phyloP scores from a whole-genome alignment of 768 basidiomycete genomes.

The Podaxis rugospora region DNA sequence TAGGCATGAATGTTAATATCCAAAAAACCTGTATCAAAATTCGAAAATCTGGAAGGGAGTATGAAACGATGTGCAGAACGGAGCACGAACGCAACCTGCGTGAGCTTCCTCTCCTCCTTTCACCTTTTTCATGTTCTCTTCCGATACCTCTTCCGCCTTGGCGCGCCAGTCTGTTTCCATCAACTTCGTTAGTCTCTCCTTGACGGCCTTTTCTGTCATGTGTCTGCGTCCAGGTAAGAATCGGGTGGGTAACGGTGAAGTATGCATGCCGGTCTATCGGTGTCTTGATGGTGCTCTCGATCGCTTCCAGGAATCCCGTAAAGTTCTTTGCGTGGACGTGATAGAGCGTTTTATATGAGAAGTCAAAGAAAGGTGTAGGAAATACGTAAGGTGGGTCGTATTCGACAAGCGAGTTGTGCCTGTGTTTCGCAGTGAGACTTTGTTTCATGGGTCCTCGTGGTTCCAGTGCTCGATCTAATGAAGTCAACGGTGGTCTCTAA shows the following conservation, averaged over 20 bases:
- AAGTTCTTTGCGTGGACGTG: conserved; percentile 24
- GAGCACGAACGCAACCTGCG: not conserved
- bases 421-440: conserved; percentile 25
- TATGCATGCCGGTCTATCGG: conserved; percentile 24
- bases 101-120: conserved; percentile 14
- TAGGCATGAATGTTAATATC: not conserved
- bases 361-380: not conserved
- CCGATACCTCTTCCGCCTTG: conserved; percentile 19
- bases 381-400: conserved; percentile 25
- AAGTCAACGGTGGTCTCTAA: not conserved
- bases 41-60: conserved; percentile 6
- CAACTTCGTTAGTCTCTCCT: conserved; percentile 19
- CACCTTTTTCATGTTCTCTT: conserved; percentile 13
- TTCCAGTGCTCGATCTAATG: conserved; percentile 22
- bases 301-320: conserved; percentile 24
- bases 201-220: conserved; percentile 25
- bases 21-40: not conserved
- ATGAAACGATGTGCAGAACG: not conserved
- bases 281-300: conserved; percentile 20
- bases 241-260: not conserved
- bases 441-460: conserved; percentile 20
- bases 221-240: conserved; percentile 11
- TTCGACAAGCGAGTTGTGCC: conserved; percentile 23
- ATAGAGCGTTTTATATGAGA: conserved; percentile 21
- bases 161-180: conserved; percentile 28